phyloP scores from a whole-genome alignment of 2,329 filamentous ascomycete species.

The Chalara sp. region DNA sequence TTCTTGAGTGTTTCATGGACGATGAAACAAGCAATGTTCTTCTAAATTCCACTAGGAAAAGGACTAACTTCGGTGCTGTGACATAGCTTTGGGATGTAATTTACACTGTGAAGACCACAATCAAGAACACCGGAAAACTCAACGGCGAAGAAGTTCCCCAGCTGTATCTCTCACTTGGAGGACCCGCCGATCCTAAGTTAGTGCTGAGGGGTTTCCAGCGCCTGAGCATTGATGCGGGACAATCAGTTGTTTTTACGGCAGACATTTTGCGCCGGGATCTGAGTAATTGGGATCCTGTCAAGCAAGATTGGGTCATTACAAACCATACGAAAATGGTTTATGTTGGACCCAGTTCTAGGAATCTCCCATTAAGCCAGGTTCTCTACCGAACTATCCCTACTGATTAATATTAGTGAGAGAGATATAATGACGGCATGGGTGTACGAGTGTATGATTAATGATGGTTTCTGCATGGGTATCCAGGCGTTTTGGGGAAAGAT shows the following conservation, averaged over 20 bases:
- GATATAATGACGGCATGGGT: too few relatives aligned
- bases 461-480: too few relatives aligned
- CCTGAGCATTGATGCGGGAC: conserved; percentile 63
- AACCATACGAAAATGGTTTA: background rate
- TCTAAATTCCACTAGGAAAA: too few relatives aligned
- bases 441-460: too few relatives aligned
- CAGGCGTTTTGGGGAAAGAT: too few relatives aligned
- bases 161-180: conserved; percentile 73
- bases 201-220: conserved; percentile 78
- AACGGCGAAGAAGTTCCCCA: conserved; percentile 53
- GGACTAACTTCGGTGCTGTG: too few relatives aligned
- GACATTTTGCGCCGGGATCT: conserved; percentile 73
- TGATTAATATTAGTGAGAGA: too few relatives aligned
- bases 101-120: conserved; percentile 44
- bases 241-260: conserved; percentile 57
- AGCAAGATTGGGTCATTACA: conserved; percentile 40
- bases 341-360: background rate
- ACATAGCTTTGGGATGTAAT: conserved; percentile 43
- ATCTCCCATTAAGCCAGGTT: background rate
- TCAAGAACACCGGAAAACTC: conserved; percentile 48
- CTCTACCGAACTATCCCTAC: too few relatives aligned
- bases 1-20: too few relatives aligned
- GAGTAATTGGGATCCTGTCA: conserved; percentile 73
- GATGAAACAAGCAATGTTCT: too few relatives aligned
- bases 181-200: conserved; percentile 59